These are phyloP conservation scores for Blastobotrys elegans DNA, from an alignment of 1,139 yeast species.

Conservation along the genomic window DNA sequence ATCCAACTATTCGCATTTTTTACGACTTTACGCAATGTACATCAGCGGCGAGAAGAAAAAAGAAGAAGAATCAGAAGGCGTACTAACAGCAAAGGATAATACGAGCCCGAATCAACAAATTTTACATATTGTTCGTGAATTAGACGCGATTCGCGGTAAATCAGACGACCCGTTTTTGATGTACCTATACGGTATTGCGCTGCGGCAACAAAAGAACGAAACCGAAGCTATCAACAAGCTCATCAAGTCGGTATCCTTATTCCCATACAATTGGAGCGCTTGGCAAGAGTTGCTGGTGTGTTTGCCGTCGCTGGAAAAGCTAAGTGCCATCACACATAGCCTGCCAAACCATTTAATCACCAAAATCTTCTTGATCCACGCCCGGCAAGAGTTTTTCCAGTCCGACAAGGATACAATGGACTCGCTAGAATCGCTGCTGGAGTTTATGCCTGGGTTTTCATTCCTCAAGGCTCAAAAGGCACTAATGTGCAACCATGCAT, in stretches of 20 bases:
- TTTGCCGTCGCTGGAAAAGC: slow-evolving; percentile 56
- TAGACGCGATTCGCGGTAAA: slow-evolving; percentile 22
- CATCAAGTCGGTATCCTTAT: slow-evolving; percentile 52
- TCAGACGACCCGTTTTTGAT: slow-evolving; percentile 54
- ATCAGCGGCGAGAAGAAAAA: slow-evolving; percentile 63
- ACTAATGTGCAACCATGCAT: slow-evolving; percentile 67
- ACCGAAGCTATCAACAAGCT: slow-evolving; percentile 56
- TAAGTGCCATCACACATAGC: slow-evolving; percentile 18
- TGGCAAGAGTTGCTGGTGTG: slow-evolving; percentile 81
- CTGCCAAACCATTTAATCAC: slow-evolving; percentile 39
- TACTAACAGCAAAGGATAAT: slow-evolving; percentile 44
- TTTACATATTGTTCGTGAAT: slow-evolving; percentile 31
- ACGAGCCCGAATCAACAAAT: slow-evolving; percentile 34
- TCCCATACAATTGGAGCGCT: slow-evolving; percentile 90
- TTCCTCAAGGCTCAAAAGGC: slow-evolving; percentile 80
- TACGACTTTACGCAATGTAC: slow-evolving; percentile 62
- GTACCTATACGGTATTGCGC: slow-evolving; percentile 58
- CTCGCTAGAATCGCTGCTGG: slow-evolving; percentile 36
- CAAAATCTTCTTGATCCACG: slow-evolving; percentile 60
- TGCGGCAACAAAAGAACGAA: slow-evolving; percentile 57
- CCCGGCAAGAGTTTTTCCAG: slow-evolving; percentile 78
- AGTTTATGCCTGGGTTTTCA: slow-evolving; percentile 63
- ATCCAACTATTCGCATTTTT: slow-evolving; percentile 52
- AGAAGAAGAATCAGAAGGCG: slow-evolving; percentile 70
- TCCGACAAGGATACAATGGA: slow-evolving; percentile 38